Base-by-base conservation (phyloP, 2,329 filamentous ascomycete species). In the Penicillium hesseltinei region DNA sequence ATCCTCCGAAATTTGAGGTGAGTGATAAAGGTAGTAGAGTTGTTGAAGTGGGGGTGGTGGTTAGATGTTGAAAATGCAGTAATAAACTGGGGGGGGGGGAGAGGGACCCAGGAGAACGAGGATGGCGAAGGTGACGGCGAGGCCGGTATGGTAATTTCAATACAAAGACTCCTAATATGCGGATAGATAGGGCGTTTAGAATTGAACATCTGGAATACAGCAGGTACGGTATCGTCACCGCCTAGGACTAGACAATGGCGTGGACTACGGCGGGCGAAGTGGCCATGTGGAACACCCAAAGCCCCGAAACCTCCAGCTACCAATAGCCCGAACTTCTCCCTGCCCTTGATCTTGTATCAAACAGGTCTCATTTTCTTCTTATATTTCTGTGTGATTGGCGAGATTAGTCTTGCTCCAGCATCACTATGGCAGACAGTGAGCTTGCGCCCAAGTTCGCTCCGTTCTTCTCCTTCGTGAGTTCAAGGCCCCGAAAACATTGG, bases 401-500 rank as follows among this genome's bases (percentile, higher is more conserved):
- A 54, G 40, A 27, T n/a, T 23, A 23, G 19, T 48, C 36, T 44
- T 36, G 42, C 42, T 17, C 35, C 9, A 36, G 17, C n/a, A 43
- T 65, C 68, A 76, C 57, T 59, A 78, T 79, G 75, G 71, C 72
- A 47, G 75, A 76, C 59, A 82, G 77, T 61, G 81, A 83, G 59
- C 73, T 80, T 60, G 75, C 84, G 56, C 85, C 85, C 64, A 84
- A 83, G 74, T 88, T 87, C 69, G 85, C 85, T 69, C 84, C 85
- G 47, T 88, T 88, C 78, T 81, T 88, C 69, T 85, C 85, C 73
- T 88, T 88, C 82, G 84, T 86, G 76, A 73, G 81, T 79, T 23
- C 39, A 31, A 43, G 19, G 29, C 50, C 38, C 47, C 15, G 29
- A 17, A 48, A 61, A 27, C 51, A 31, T 31, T 49, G 21, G 19